phyloP scores from a whole-genome alignment of 2,329 filamentous ascomycete genomes.

The Xylariales sp. region DNA sequence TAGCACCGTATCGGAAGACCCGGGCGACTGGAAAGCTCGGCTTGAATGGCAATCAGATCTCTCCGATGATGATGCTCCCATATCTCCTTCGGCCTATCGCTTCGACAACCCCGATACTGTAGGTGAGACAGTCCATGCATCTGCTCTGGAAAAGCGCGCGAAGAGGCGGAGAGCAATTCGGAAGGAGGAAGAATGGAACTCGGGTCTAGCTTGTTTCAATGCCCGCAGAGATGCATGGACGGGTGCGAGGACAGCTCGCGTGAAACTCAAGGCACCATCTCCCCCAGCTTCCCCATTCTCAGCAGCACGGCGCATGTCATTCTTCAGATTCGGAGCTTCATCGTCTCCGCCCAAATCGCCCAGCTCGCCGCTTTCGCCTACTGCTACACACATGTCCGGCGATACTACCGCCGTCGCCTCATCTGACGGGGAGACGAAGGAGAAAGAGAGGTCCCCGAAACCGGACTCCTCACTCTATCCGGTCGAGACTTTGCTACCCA shows the following conservation, averaged over 20 bases:
- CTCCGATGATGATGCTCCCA: constrained; percentile 42
- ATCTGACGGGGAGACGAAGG: constrained; percentile 35
- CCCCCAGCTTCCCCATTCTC: constrained; percentile 34
- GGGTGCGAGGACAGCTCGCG: constrained; percentile 59
- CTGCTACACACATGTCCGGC: constrained; percentile 24
- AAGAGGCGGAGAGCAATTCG: constrained; percentile 53
- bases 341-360: constrained; percentile 19
- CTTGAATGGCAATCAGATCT: constrained; percentile 55
- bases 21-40: constrained; percentile 43
- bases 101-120: constrained; percentile 47
- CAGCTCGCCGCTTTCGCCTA: constrained; percentile 21
- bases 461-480: constrained; percentile 38
- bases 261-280: constrained; percentile 41
- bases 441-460: constrained; percentile 30
- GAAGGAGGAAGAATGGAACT: constrained; percentile 71
- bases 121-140: constrained; percentile 35
- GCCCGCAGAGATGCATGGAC: constrained; percentile 81
- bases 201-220: constrained; percentile 75
- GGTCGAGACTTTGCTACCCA: constrained; percentile 62
- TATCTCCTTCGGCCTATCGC: constrained; percentile 41
- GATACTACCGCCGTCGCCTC: constrained; percentile 35
- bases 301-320: constrained; percentile 46
- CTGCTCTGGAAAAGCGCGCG: constrained; percentile 45
- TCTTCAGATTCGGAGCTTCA: constrained; percentile 40
- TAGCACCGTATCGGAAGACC: constrained; percentile 47